phyloP scores from a whole-genome alignment of 148 eudicot genomes.

The Amaranthus hypochondriacus region DNA sequence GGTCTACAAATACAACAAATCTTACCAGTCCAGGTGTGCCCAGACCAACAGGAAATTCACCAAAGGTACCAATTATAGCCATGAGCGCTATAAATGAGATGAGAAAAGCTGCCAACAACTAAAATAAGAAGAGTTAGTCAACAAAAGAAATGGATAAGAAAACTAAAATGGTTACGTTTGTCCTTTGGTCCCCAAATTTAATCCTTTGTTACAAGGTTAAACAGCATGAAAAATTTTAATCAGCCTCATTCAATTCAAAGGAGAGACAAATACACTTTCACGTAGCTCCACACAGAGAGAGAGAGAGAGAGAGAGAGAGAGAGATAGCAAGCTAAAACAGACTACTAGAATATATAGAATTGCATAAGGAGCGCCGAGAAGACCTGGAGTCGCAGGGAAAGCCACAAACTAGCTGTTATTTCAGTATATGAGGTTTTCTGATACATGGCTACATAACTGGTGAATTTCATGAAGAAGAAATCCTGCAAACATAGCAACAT shows the following conservation, averaged over 20 bases:
- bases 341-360: background rate
- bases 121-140: slow-evolving; percentile 27
- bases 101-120: slow-evolving; percentile 89
- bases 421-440: slow-evolving; percentile 93
- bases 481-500: slow-evolving; percentile 46
- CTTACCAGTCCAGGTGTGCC: slow-evolving; percentile 95
- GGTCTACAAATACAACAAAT: slow-evolving; percentile 6
- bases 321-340: background rate
- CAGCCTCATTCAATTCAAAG: no score
- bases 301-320: background rate
- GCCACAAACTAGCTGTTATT: slow-evolving; percentile 91
- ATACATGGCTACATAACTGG: slow-evolving; percentile 49
- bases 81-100: slow-evolving; percentile 70
- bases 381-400: slow-evolving; percentile 95
- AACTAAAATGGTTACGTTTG: background rate
- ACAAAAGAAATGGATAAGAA: slow-evolving; percentile 4
- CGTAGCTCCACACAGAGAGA: background rate
- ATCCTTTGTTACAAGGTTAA: no score
- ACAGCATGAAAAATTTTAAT: no score
- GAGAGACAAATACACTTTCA: no score
- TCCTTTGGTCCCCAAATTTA: background rate
- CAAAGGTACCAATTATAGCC: slow-evolving; percentile 78
- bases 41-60: slow-evolving; percentile 53
- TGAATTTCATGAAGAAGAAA: slow-evolving; percentile 59
- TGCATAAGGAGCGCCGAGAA: slow-evolving; percentile 4